Evolutionary conservation across 371 early-diverging fungal species (phyloP).

Genomic region (Mucor piriformis): DNA sequence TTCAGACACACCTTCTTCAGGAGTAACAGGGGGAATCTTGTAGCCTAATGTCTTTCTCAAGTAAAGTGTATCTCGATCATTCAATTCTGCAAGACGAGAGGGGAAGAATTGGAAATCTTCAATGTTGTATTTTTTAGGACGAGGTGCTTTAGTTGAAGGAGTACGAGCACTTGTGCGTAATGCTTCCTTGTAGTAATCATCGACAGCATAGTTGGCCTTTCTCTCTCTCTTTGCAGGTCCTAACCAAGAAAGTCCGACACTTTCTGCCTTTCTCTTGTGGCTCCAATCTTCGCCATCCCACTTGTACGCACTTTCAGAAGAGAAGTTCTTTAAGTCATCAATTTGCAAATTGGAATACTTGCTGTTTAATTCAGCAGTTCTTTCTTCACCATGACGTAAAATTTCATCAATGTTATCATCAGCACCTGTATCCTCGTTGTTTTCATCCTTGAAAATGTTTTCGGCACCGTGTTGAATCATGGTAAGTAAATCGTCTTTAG

Average conservation of each 20-base stretch:
- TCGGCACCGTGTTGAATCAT: constrained; percentile 99
- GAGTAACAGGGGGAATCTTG: constrained; percentile 46
- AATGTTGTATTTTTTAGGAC: constrained; percentile 64
- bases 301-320: constrained; percentile 81
- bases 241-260: constrained; percentile 69
- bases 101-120: constrained; percentile 96
- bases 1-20: constrained; percentile 39
- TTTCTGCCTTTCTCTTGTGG: constrained; percentile 57
- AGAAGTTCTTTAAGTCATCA: constrained; percentile 89
- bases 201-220: constrained; percentile 85
- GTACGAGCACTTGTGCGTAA: constrained; percentile 62
- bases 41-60: constrained; percentile 70
- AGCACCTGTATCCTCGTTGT: constrained; percentile 54
- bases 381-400: constrained; percentile 85
- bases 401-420: constrained; percentile 91
- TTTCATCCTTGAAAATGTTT: constrained; percentile 73
- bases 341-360: constrained; percentile 89
- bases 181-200: constrained; percentile 87
- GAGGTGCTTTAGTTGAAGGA: constrained; percentile 57
- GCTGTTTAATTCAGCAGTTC: constrained; percentile 85
- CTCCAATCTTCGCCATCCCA: constrained; percentile 98
- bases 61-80: constrained; percentile 78
- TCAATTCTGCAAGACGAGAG: constrained; percentile 73
- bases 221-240: constrained; percentile 90
- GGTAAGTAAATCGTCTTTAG: constrained; percentile 86